Evolutionary conservation across 2,329 filamentous ascomycete genomes (phyloP).

Genomic region (Epicoccum nigrum): DNA sequence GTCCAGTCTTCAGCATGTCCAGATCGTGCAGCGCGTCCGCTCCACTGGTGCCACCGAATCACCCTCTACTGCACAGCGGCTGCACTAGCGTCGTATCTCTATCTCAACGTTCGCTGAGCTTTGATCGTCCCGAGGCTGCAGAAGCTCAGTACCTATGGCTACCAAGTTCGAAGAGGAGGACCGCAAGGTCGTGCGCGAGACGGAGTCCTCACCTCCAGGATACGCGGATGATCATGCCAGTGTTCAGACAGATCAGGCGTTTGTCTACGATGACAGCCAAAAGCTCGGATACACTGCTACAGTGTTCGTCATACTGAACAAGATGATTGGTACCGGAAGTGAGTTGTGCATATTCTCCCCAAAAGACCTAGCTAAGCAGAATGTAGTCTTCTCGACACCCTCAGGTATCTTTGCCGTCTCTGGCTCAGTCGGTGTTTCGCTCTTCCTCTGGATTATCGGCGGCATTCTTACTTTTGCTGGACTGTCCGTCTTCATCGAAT

Average conservation of each 20-base stretch:
- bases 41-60: conserved; percentile 6
- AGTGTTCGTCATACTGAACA: conserved; percentile 45
- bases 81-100: conserved; percentile 1
- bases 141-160: conserved; percentile 27
- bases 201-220: conserved; percentile 19
- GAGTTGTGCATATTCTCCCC: conserved; percentile 13
- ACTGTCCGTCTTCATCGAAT: conserved; percentile 67
- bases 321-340: conserved; percentile 40
- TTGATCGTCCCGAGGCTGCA: background rate
- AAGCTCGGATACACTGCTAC: conserved; percentile 44
- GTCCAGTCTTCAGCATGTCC: background rate
- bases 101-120: background rate
- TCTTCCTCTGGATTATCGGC: conserved; percentile 62
- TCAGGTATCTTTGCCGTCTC: conserved; percentile 62
- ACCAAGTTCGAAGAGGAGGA: conserved; percentile 28
- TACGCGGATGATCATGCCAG: conserved; percentile 29
- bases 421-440: conserved; percentile 60
- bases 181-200: conserved; percentile 24
- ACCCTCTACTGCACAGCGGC: background rate
- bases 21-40: conserved; percentile 18
- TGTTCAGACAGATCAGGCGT: conserved; percentile 42
- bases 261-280: conserved; percentile 39
- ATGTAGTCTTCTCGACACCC: conserved; percentile 60
- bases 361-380: conserved; percentile 3
- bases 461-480: conserved; percentile 63